Percentiles rank a stretch among this genome's conserved stretches.
Conservation (phyloP, 768 basidiomycete genomes). For the Pisolithus tinctorius region DNA sequence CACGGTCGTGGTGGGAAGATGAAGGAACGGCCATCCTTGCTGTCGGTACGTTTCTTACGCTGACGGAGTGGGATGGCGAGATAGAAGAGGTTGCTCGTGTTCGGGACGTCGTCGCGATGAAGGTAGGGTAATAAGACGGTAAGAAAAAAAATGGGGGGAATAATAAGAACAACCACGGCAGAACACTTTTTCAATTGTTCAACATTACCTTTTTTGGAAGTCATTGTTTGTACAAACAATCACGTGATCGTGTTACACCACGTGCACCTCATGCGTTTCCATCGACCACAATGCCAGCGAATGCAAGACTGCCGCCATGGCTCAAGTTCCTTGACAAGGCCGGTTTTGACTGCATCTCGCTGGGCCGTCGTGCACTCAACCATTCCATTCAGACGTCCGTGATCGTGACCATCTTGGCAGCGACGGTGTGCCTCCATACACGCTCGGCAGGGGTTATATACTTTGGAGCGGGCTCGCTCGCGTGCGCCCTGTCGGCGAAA, state of each 20-base stretch:
- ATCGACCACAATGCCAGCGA: background rate
- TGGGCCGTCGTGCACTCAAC: background rate
- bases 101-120: conserved; percentile 56
- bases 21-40: conserved; percentile 79
- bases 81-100: conserved; percentile 59
- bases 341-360: background rate
- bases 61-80: conserved; percentile 61
- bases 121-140: background rate
- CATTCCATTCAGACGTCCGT: conserved; percentile 43
- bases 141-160: conserved; percentile 15
- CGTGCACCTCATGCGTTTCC: background rate
- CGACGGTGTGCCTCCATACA: conserved; percentile 46
- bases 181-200: conserved; percentile 13
- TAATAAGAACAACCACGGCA: conserved; percentile 18
- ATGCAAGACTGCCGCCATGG: conserved; percentile 11
- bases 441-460: conserved; percentile 57
- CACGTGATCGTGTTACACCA: conserved; percentile 22
- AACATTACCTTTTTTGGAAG: conserved; percentile 16
- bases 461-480: conserved; percentile 50
- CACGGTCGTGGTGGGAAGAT: conserved; percentile 68
- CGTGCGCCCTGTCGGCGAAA: conserved; percentile 55
- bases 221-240: conserved; percentile 26
- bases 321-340: conserved; percentile 30
- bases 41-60: conserved; percentile 41
- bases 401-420: conserved; percentile 47